Evolutionary conservation across 2,329 filamentous ascomycete genomes (phyloP).

Genomic region (Grosmannia huntii): DNA sequence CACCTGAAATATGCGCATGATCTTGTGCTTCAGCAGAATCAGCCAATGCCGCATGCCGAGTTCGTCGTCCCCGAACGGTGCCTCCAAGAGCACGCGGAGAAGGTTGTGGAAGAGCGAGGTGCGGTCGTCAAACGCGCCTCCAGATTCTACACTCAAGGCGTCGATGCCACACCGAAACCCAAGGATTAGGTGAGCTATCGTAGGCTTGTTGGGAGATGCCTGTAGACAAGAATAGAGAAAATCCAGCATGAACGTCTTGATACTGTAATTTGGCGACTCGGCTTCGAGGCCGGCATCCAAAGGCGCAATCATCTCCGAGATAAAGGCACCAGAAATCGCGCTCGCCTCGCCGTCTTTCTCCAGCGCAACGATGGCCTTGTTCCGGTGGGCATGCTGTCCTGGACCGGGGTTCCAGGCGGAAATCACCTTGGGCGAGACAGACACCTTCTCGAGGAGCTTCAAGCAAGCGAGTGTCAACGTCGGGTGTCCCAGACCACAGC

Average conservation of each 20-base stretch:
- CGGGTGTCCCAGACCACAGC: conserved; percentile 73
- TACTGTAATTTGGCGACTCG: conserved; percentile 59
- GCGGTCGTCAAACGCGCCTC: conserved; percentile 57
- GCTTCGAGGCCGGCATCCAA: conserved; percentile 64
- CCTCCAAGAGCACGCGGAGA: conserved; percentile 55
- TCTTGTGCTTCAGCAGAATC: conserved; percentile 53
- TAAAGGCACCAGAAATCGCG: conserved; percentile 62
- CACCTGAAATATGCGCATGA: conserved; percentile 61
- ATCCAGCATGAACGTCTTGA: conserved; percentile 74
- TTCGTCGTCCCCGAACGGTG: conserved; percentile 50
- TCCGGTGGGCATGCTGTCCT: conserved; percentile 51
- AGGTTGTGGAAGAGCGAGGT: conserved; percentile 76
- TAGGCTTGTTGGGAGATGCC: conserved; percentile 63
- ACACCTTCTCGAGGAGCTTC: conserved; percentile 72
- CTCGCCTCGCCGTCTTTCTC: conserved; percentile 70
- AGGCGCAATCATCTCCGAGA: conserved; percentile 51
- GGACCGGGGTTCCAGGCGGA: conserved; percentile 53
- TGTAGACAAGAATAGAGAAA: conserved; percentile 73
- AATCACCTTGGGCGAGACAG: conserved; percentile 69
- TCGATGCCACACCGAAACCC: conserved; percentile 72
- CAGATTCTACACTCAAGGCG: conserved; percentile 52
- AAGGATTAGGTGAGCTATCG: conserved; percentile 79
- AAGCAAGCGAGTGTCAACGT: conserved; percentile 70
- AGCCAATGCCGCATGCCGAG: conserved; percentile 53
- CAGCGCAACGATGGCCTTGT: conserved; percentile 79